Conservation (phyloP, 495 filamentous ascomycete genomes). For the Neurospora intermedia region DNA sequence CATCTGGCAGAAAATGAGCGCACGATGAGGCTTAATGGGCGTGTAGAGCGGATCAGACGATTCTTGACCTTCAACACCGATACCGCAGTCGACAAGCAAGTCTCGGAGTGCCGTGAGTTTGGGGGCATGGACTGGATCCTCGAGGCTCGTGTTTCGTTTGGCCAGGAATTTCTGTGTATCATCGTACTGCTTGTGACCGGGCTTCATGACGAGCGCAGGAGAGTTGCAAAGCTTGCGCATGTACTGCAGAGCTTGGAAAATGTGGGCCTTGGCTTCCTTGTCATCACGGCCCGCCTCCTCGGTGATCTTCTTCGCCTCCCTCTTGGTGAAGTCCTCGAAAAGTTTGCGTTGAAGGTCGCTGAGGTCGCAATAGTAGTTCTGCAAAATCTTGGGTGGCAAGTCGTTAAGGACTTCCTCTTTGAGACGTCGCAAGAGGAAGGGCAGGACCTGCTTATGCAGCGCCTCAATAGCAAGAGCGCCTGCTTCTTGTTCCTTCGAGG, state of each 20-base stretch:
- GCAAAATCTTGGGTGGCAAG: conserved; percentile 93
- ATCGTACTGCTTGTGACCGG: conserved; percentile 81
- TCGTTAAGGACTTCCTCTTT: conserved; percentile 98
- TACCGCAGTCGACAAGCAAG: conserved; percentile 88
- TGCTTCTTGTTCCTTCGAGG: conserved; percentile 96
- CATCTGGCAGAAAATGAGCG: conserved; percentile 97
- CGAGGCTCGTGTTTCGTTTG: conserved; percentile 61
- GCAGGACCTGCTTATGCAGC: conserved; percentile 92
- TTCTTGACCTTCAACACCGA: conserved; percentile 64
- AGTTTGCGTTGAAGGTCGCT: conserved; percentile 90
- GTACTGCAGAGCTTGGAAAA: conserved; percentile 97
- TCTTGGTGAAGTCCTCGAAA: conserved; percentile 92
- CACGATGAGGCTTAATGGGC: conserved; percentile 88
- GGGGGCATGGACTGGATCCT: conserved; percentile 80
- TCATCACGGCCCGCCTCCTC: conserved; percentile 69
- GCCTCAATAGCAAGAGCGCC: conserved; percentile 94
- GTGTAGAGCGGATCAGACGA: conserved; percentile 47
- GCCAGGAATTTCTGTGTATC: conserved; percentile 66
- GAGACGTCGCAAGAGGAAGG: conserved; percentile 89
- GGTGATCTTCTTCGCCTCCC: conserved; percentile 71
- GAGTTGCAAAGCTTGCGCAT: conserved; percentile 99
- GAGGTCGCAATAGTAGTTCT: conserved; percentile 99
- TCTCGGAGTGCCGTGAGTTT: conserved; percentile 85
- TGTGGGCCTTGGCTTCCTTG: conserved; percentile 91
- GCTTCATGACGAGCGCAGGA: conserved; percentile 88